Evolutionary conservation across 2,329 filamentous ascomycete species (phyloP), one percentile per base, ranked within the genome.

Genomic region (Botrytis deweyae): DNA sequence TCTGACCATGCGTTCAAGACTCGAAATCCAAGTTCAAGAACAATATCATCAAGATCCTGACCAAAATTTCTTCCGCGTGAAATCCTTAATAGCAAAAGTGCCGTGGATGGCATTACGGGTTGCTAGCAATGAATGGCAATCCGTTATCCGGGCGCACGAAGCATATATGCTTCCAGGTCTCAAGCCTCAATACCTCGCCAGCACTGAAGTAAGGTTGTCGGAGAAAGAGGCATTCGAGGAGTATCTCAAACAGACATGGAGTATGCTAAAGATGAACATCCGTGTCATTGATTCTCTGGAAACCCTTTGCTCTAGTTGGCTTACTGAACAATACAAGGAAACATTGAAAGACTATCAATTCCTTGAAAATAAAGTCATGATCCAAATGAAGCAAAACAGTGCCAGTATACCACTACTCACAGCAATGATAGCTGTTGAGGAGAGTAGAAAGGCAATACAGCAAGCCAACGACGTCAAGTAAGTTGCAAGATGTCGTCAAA

Each of bases 261-360:
- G 49, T 55, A 55, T 55, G 25, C 49, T 55, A n/a, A 55, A 55
- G 1, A 55, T 55, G 12, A n/a, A 55, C 25, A 5, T 55, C 25
- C 49, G 49, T n/a, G 49, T 55, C 49, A 55, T 55, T 16, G 12
- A 55, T 55, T 55, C 49, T 52, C 4, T 52, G 10, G 10, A 0
- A 12, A 49, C 1, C 22, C 14, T 2, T n/a, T 0, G 0, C 10
- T 33, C 29, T 33, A 33, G 29, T 33, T 6, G 0, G 12, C 16
- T n/a, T 14, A 1, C 1, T 5, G 1, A 1, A 0, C 4, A n/a
- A 3, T 0, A 3, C 25, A 22, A 7, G 4, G 14, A 58, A 8
- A 18, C 0, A 3, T 9, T 40, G 9, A 36, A n/a, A 58, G 36
- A 58, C 38, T 58, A n/a, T n/a, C 9, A 58, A 6, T 69, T 59